These are phyloP conservation scores for Cyberlindnera maritima DNA, from an alignment of 805 yeast genomes.

Conservation along the genomic window DNA sequence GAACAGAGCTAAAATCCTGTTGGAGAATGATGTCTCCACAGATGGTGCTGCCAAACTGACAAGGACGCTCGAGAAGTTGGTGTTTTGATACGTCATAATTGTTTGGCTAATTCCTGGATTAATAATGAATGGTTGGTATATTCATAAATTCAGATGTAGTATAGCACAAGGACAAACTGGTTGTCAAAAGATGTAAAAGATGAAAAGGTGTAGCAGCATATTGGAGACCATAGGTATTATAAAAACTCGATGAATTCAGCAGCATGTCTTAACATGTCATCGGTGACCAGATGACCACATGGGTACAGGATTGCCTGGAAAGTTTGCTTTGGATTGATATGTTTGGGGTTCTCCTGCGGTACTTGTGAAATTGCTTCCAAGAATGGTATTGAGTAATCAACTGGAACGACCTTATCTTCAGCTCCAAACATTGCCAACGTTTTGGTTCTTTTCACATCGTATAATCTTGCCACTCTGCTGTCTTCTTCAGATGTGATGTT, in stretches of 20 bases:
- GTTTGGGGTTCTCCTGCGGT: neutral
- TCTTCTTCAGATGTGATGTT: conserved; percentile 16
- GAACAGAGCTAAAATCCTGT: conserved; percentile 60
- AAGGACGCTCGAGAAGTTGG: conserved; percentile 59
- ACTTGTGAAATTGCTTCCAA: conserved; percentile 4
- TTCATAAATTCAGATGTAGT: too few species aligned
- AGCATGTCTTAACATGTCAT: conserved; percentile 18
- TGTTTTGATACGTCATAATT: conserved; percentile 40
- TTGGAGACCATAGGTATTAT: neutral
- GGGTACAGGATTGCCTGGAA: conserved; percentile 19
- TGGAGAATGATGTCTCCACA: conserved; percentile 50
- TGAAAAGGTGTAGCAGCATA: neutral
- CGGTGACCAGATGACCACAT: conserved; percentile 19
- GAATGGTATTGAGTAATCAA: conserved; percentile 15
- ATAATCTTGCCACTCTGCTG: conserved; percentile 9
- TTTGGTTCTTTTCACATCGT: conserved; percentile 8
- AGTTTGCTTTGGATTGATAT: neutral
- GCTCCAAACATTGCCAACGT: conserved; percentile 24
- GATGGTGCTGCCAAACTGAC: conserved; percentile 65
- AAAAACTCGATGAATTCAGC: neutral
- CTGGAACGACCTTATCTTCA: conserved; percentile 16
- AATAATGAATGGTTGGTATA: too few species aligned
- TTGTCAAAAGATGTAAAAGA: too few species aligned
- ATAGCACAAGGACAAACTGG: too few species aligned
- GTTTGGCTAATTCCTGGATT: too few species aligned